Base-by-base conservation (phyloP, 2,329 filamentous ascomycete species). In the Talaromyces sp. region DNA sequence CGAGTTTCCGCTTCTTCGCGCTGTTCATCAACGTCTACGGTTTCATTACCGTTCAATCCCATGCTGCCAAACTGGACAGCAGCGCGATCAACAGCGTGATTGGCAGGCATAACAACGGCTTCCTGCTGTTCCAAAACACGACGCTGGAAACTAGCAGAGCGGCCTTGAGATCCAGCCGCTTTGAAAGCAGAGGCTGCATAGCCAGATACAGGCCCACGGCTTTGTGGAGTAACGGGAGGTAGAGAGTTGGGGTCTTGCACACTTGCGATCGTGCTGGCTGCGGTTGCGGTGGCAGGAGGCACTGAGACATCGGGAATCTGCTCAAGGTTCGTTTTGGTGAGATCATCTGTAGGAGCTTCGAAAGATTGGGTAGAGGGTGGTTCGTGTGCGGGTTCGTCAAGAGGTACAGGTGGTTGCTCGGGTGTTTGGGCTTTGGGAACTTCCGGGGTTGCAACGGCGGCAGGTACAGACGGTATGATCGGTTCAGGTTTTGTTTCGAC, bases 1-100 rank as follows among this genome's bases (percentile, higher is more conserved):
- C 94, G 89, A 64, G 95, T 98, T 83, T 98, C 94, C 47, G 94
- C 89, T 78, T 98, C 93, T 81, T 99, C 95, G 68, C 93, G 88
- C 74, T 97, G 93, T 68, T 94, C 93, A 74, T 98, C 95, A 68
- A 97, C 91, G 73, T 97, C 93, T 33, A 82, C 76, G 62, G 66
- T 71, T 13, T 71, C 67, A 67, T 86, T 86, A 62, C 89, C 93
- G 74, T 91, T 93, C 73, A 99, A 79, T 74, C 90, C 96, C 83
- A 99, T 92, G 77, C 93, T 96, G 68, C 95, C 95, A 76, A 99
- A 99, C 76, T 98, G 94, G 58, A 99, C 93, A 59, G 93, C 91
- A 70, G 94, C 88, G 72, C 93, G 89, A 76, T 98, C 94, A 33
- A 99, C 90, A 62, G 95, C 93, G 70, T 95, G 93, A 82, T 97